Base-by-base conservation (phyloP, 345 rosid genomes). In the Geranium brycei region DNA sequence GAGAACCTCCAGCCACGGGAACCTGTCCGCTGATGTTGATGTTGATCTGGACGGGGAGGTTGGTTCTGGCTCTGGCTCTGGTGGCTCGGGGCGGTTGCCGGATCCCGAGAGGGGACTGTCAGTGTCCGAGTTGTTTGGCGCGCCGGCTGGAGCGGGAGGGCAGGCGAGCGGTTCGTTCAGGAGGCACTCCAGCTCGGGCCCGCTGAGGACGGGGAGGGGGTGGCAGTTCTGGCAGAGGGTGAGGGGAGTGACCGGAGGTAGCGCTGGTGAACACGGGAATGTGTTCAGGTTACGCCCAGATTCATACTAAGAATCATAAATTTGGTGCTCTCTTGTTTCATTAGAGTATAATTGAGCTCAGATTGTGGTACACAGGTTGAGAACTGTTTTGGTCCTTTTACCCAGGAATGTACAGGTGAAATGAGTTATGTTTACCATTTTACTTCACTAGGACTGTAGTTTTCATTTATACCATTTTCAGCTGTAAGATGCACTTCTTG, bases 101-200 rank as follows among this genome's bases (percentile, higher is more conserved):
- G 73, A 87, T 58, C 72, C 83, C 0, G 96, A 83, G 78, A 83
- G 86, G 62, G 93, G 95, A 64, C 64, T 82, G 63, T 57, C 86
- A 2, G 62, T 63, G 64, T 80, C 83, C 0, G 83, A 82, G n/a
- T 64, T 84, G 62, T 77, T 82, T 38, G 30, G 83, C 4, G 65
- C 87, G 13, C 80, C 89, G 0, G 82, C 69, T 18, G 68, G 82
- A 68, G 56, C 64, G 51, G 73, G 81, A 5, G 72, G 79, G 71
- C 73, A 76, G 60, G 64, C 40, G 17, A 73, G 81, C 0, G 81
- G 74, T 53, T 83, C 86, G 0, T 76, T 83, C 56, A 76, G 88
- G 75, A 81, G 85, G 70, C 74, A 76, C 51, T 83, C 91, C 4
- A 89, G 81, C 67, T 93, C 95, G 0, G 97, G 99, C 64, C 95